These are phyloP conservation scores for Cynanchum wilfordii DNA, from an alignment of 257 asterid species.

Conservation along the genomic window DNA sequence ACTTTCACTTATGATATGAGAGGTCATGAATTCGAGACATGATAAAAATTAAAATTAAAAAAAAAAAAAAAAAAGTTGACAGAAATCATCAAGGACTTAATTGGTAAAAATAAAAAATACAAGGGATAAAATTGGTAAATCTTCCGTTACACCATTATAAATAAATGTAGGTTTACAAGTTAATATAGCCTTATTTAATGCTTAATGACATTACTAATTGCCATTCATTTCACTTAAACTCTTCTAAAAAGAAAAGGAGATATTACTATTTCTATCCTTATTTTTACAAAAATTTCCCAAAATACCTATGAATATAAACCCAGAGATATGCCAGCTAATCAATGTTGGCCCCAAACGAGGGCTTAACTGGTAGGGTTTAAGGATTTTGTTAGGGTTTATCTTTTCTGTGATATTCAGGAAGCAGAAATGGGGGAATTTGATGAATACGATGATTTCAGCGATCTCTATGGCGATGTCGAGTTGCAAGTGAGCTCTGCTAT, in stretches of 20 bases:
- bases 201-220: background rate
- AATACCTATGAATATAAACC: background rate
- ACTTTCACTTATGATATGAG: too few relatives aligned
- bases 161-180: background rate
- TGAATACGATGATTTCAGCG: constrained; percentile 51
- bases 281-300: background rate
- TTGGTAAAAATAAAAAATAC: too few relatives aligned
- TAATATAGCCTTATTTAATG: background rate
- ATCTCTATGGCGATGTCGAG: constrained; percentile 58
- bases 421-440: constrained; percentile 34
- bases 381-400: constrained; percentile 14
- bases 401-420: background rate
- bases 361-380: constrained; percentile 21
- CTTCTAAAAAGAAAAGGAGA: background rate
- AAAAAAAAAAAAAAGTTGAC: too few relatives aligned
- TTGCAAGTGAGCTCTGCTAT: constrained; percentile 50
- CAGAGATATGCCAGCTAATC: background rate
- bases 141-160: too few relatives aligned
- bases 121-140: too few relatives aligned
- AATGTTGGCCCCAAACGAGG: constrained; percentile 5
- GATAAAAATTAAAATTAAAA: too few relatives aligned
- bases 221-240: background rate
- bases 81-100: background rate
- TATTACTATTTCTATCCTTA: background rate
- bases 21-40: too few relatives aligned